Percentiles rank a stretch among this genome's conserved stretches.
Conservation (phyloP, 768 basidiomycete species). For the Hygrophorus russula region DNA sequence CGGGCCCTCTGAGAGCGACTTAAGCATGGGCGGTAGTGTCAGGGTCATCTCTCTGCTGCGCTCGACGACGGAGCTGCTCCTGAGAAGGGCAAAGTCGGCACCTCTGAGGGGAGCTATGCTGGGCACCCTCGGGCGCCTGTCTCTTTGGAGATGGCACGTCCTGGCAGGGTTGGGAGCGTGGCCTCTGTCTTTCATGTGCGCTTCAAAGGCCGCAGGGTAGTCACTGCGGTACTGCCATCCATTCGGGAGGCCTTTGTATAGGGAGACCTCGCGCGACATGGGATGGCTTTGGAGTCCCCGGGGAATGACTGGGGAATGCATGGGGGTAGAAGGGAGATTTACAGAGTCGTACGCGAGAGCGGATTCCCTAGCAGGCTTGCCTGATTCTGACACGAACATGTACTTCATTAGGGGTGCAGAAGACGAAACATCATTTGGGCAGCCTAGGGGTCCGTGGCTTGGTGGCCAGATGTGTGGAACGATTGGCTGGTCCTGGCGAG, state of each 20-base stretch:
- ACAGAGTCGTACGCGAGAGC: neutral
- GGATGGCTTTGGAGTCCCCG: slow-evolving; percentile 14
- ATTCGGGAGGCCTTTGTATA: slow-evolving; percentile 34
- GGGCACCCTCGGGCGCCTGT: slow-evolving; percentile 22
- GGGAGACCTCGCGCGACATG: slow-evolving; percentile 36
- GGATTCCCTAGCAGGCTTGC: neutral
- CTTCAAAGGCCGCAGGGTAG: slow-evolving; percentile 24
- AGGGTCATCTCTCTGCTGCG: neutral
- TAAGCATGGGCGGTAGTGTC: slow-evolving; percentile 2
- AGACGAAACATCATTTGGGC: neutral
- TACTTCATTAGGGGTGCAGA: neutral
- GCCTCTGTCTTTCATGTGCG: slow-evolving; percentile 20
- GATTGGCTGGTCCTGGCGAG: neutral
- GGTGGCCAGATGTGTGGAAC: neutral
- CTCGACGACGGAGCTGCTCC: neutral
- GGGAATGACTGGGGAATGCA: neutral
- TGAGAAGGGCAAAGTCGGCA: neutral
- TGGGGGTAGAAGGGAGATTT: neutral
- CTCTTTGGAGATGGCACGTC: slow-evolving; percentile 4
- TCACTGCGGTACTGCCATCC: slow-evolving; percentile 34
- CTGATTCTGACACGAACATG: no score
- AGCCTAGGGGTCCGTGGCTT: neutral
- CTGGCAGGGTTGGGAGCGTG: neutral
- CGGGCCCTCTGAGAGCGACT: neutral
- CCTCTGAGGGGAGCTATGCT: slow-evolving; percentile 24